Evolutionary conservation across 2,329 filamentous ascomycete genomes (phyloP).

Genomic region (Xylaria sp.): DNA sequence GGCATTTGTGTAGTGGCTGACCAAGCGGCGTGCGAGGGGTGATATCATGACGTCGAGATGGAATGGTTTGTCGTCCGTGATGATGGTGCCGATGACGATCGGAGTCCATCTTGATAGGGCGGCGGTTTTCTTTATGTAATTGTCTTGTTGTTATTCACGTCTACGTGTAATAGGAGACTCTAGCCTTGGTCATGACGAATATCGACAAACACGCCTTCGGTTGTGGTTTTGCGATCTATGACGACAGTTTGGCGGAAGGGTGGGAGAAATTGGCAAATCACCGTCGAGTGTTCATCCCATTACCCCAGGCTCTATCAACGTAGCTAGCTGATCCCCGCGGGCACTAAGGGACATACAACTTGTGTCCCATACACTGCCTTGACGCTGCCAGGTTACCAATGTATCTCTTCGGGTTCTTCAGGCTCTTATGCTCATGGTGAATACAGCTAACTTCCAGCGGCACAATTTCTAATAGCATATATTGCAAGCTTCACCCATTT

Average conservation of each 20-base stretch:
- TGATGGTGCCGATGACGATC: constrained; percentile 1
- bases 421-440: no score
- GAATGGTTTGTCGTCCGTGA: constrained; percentile 8
- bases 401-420: no score
- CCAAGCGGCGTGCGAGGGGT: constrained; percentile 19
- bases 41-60: constrained; percentile 36
- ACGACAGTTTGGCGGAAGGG: not conserved
- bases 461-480: no score
- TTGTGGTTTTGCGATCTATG: not conserved
- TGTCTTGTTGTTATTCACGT: no score
- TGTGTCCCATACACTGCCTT: no score
- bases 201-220: not conserved
- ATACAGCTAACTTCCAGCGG: no score
- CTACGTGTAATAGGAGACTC: no score
- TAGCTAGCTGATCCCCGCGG: not conserved
- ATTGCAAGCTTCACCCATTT: no score
- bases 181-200: not conserved
- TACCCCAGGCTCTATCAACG: no score
- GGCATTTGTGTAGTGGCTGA: constrained; percentile 28
- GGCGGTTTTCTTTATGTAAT: not conserved
- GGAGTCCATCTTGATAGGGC: not conserved
- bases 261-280: not conserved
- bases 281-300: not conserved
- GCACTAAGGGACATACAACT: not conserved
- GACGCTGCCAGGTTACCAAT: no score